phyloP scores from a whole-genome alignment of 441 rosid genomes.

The Capsella rubella region DNA sequence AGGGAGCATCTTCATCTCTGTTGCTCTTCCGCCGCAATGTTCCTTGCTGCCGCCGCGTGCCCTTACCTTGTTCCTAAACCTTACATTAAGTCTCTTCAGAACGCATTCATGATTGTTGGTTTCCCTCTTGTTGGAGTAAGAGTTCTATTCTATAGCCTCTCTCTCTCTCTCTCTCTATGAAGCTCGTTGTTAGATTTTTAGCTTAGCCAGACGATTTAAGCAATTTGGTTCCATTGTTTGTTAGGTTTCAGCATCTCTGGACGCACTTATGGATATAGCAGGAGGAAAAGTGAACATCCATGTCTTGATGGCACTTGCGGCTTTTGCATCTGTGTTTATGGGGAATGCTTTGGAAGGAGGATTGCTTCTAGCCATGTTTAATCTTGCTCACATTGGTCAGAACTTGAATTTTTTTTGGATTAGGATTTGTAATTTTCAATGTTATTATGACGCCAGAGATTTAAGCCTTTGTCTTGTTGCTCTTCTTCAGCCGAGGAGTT shows the following conservation, averaged over 20 bases:
- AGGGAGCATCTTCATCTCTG: constrained; percentile 30
- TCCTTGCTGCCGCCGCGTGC: constrained; percentile 18
- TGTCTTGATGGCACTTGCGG: constrained; percentile 96
- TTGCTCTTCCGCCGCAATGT: constrained; percentile 22
- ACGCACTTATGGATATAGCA: constrained; percentile 85
- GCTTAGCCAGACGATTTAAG: not conserved
- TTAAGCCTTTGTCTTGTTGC: constrained; percentile 22
- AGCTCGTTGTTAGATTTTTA: constrained; percentile 3
- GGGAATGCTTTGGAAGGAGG: constrained; percentile 98
- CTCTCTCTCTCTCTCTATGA: not conserved
- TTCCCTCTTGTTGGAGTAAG: constrained; percentile 35
- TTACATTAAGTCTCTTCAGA: constrained; percentile 21
- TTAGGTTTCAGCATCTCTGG: constrained; percentile 93
- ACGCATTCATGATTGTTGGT: constrained; percentile 26
- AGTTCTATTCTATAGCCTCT: not conserved
- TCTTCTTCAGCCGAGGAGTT: constrained; percentile 89
- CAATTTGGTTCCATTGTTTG: constrained; percentile 1
- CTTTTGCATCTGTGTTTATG: constrained; percentile 95
- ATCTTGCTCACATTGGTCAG: constrained; percentile 94
- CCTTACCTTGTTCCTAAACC: constrained; percentile 9
- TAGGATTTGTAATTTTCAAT: not conserved
- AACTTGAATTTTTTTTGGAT: constrained; percentile 10
- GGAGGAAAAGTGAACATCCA: constrained; percentile 97
- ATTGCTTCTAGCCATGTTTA: constrained; percentile 94
- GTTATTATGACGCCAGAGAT: not conserved